Evolutionary conservation across 768 basidiomycete genomes (phyloP), one percentile per base, ranked within the genome.

Genomic region (Termitomyces sp.): DNA sequence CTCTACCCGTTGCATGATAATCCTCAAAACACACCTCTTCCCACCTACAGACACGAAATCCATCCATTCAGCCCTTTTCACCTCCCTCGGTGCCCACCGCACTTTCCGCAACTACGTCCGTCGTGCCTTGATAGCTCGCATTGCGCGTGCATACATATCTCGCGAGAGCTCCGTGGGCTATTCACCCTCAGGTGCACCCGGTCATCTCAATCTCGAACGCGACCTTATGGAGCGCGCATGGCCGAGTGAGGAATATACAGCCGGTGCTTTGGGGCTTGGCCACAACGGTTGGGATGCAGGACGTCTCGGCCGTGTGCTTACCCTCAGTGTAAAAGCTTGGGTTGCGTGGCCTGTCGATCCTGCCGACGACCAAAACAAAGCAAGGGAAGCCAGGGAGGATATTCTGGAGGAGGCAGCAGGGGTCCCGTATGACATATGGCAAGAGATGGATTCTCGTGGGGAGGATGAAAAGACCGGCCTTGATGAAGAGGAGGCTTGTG

Each of bases 201-300:
- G 79, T 0, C 79, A 84, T 46, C 76, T 89, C 68, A 84, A 84
- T 57, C 71, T 91, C 9, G 86, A 85, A 59, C 76, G 76, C 46
- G 86, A 86, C 18, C 70, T 90, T 61, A 82, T 91, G 81, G 88
- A 90, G 66, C 80, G 82, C 2, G 89, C 88, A 0, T 91, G 88
- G 89, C 80, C 87, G 1, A 87, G 84, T 67, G 84, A 89, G 46
- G 88, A 90, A 24, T 72, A 72, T 51, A 62, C 69, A 5, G 59
- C 72, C 7, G 68, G 69, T 24, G 68, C 69, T 24, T 60, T 70
- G 9, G 73, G 74, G 2, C 66, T 69, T 4, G 70, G 71, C 7
- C 67, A 65, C 13, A 82, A 81, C 36, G 84, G 84, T 3, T 91
- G 90, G 86, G 89, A 90, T 57, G 80, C 88, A 13, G 78, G 79